Percentiles rank a stretch among this genome's conserved stretches.
Conservation (phyloP, 192 early-diverging fungal species). For the Linnemannia zychae region DNA sequence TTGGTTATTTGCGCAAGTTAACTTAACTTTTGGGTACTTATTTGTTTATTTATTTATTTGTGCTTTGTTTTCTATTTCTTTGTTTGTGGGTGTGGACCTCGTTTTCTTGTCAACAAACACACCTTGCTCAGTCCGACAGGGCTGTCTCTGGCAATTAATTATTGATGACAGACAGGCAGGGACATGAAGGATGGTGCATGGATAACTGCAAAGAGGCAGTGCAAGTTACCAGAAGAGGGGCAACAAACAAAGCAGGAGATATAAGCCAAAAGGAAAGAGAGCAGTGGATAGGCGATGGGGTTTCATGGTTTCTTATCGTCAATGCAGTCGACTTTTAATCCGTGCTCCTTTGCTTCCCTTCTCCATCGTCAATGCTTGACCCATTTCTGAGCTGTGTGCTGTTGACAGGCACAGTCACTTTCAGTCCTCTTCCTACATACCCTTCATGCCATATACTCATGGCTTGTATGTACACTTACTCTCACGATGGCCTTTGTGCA, state of each 20-base stretch:
- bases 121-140: background rate
- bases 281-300: background rate
- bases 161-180: background rate
- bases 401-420: no score
- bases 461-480: no score
- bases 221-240: background rate
- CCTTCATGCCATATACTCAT: no score
- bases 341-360: no score
- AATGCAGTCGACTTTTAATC: no score
- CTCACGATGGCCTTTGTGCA: no score
- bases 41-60: background rate
- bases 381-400: no score
- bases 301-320: background rate
- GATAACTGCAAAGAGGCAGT: background rate
- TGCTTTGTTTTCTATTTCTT: no score
- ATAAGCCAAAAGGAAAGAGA: no score
- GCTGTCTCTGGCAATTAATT: background rate
- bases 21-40: slow-evolving; percentile 8
- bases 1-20: no score
- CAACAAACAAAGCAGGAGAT: background rate
- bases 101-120: background rate
- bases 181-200: background rate
- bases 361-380: no score
- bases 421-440: no score
- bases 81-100: background rate